A percentile compares a stretch with the other conserved stretches of the same genome.
Evolutionary conservation across 176 grass and related monocot genomes (phyloP).

Genomic region (Aegilops bicornis): DNA sequence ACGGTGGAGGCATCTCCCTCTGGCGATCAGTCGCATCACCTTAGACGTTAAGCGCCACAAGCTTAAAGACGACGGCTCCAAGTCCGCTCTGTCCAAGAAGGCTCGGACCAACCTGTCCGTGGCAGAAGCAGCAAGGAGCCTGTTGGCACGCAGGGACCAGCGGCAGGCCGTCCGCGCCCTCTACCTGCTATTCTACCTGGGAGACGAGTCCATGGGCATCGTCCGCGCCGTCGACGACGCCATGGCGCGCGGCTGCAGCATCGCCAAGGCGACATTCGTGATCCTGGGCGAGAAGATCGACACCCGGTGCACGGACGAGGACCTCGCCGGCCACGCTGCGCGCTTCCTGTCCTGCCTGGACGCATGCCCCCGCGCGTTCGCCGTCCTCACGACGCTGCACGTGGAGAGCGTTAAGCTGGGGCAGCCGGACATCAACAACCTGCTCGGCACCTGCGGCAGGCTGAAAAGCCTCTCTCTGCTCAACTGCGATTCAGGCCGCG

Average conservation of each 20-base stretch:
- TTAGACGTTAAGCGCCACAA: neutral
- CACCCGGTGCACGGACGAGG: neutral
- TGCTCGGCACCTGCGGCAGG: neutral
- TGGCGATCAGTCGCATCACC: neutral
- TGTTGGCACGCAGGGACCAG: neutral
- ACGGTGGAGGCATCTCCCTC: constrained; percentile 22
- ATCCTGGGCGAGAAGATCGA: neutral
- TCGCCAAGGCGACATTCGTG: neutral
- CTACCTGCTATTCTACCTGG: neutral
- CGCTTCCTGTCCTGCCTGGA: neutral
- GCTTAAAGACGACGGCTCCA: neutral
- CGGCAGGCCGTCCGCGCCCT: neutral
- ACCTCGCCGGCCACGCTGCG: neutral
- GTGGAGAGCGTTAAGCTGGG: constrained; percentile 1
- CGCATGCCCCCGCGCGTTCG: neutral
- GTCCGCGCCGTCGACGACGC: neutral
- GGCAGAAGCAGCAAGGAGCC: neutral
- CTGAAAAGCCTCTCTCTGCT: neutral
- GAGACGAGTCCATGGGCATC: neutral
- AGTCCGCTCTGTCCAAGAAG: neutral
- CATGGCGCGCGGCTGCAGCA: neutral
- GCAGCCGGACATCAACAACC: neutral
- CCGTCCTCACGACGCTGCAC: neutral
- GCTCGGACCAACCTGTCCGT: neutral
- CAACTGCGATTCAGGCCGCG: neutral